These are phyloP conservation scores for Myrica gale DNA, from an alignment of 306 rosid species.

Conservation along the genomic window DNA sequence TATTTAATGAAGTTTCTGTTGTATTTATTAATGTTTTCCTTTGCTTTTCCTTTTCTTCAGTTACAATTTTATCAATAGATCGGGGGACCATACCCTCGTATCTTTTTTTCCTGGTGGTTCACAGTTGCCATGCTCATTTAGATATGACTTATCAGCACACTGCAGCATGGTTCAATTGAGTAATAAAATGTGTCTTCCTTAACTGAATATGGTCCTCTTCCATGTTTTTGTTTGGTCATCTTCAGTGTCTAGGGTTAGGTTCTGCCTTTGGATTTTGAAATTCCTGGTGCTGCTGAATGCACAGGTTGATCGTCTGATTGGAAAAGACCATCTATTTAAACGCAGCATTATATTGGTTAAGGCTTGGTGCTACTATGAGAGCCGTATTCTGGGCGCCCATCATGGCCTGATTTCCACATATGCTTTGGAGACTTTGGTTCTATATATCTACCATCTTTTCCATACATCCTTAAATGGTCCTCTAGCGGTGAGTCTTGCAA, in stretches of 20 bases:
- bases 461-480: conserved; percentile 43
- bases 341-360: conserved; percentile 48
- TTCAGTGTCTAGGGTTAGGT: not conserved
- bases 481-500: conserved; percentile 37
- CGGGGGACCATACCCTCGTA: not conserved
- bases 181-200: not conserved
- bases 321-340: conserved; percentile 47
- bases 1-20: not conserved
- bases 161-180: not conserved
- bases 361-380: conserved; percentile 60
- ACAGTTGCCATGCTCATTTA: not conserved
- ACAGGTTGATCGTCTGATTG: conserved; percentile 44
- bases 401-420: conserved; percentile 55
- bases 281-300: not conserved
- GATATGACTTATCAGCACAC: not conserved
- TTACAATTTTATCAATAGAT: not conserved
- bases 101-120: not conserved
- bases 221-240: conserved; percentile 1
- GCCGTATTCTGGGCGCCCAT: conserved; percentile 54
- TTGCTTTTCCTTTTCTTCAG: not conserved
- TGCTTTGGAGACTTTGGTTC: conserved; percentile 54
- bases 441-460: conserved; percentile 47
- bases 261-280: conserved; percentile 6
- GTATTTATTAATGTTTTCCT: not conserved
- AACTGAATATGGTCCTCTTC: not conserved